Conservation (phyloP, 2,329 filamentous ascomycete species). For the Aspergillus tamarii region DNA sequence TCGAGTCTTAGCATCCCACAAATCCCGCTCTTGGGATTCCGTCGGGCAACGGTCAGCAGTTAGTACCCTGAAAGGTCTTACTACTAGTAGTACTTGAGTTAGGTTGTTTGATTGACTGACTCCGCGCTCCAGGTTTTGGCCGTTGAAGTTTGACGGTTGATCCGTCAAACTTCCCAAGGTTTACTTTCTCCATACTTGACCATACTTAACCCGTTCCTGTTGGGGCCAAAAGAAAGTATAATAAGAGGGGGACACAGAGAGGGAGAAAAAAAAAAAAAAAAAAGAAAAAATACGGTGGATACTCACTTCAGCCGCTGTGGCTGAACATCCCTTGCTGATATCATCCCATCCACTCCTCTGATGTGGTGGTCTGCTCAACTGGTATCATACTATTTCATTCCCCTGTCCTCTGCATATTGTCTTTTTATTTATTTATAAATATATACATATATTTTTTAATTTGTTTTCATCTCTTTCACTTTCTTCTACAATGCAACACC, state of each 20-base stretch:
- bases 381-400: background rate
- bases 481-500: slow-evolving; percentile 13
- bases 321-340: slow-evolving; percentile 11
- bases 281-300: background rate
- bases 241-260: too few relatives aligned
- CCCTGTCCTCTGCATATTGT: background rate
- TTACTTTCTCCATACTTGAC: background rate
- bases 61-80: slow-evolving; percentile 1
- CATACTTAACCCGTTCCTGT: background rate
- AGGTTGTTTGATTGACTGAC: background rate
- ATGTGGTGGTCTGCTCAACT: background rate
- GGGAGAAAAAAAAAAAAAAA: background rate
- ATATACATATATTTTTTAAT: background rate
- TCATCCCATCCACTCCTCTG: background rate
- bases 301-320: slow-evolving; percentile 6
- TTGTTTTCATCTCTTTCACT: background rate
- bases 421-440: background rate
- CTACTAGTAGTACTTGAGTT: background rate
- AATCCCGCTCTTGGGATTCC: slow-evolving; percentile 1
- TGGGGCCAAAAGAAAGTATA: background rate
- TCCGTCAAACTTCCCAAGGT: slow-evolving; percentile 13
- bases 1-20: slow-evolving; percentile 8
- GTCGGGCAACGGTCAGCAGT: background rate
- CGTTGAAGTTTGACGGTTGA: slow-evolving; percentile 11
- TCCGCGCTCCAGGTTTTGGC: slow-evolving; percentile 12